These are phyloP conservation scores for Populus davidiana DNA, from an alignment of 345 rosid genomes.

Conservation along the genomic window DNA sequence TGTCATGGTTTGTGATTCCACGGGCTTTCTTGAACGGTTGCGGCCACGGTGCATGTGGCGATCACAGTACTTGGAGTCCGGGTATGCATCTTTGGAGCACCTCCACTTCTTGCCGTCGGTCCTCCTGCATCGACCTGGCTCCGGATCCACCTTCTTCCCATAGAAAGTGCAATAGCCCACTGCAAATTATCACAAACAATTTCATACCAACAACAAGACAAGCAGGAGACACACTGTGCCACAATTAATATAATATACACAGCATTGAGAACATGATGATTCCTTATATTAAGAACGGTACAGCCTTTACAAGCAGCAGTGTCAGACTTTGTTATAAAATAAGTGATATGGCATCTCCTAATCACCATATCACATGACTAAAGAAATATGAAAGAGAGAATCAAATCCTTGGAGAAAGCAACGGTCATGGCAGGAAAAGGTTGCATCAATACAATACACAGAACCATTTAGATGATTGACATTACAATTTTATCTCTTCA, in stretches of 20 bases:
- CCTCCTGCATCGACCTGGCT: slow-evolving; percentile 36
- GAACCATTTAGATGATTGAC: not conserved
- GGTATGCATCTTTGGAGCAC: slow-evolving; percentile 48
- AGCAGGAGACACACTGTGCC: not conserved
- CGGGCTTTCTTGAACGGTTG: slow-evolving; percentile 99
- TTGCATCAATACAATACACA: not conserved
- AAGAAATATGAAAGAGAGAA: slow-evolving; percentile 17
- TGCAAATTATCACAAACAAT: slow-evolving; percentile 23
- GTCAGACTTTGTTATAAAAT: slow-evolving; percentile 10
- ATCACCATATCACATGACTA: slow-evolving; percentile 22
- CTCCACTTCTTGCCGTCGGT: slow-evolving; percentile 39
- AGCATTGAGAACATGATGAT: not conserved
- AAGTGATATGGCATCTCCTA: slow-evolving; percentile 16
- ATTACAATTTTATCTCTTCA: not conserved
- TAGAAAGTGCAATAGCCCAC: slow-evolving; percentile 51
- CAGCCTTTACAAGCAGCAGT: not conserved
- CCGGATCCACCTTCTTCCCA: slow-evolving; percentile 43
- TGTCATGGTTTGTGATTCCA: slow-evolving; percentile 68
- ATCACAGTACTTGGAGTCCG: slow-evolving; percentile 87
- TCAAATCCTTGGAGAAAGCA: not conserved
- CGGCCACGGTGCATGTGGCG: slow-evolving; percentile 99
- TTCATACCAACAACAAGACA: slow-evolving; percentile 1
- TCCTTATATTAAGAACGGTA: not conserved
- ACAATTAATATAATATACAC: slow-evolving; percentile 4
- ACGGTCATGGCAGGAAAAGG: not conserved